Base-by-base conservation (phyloP, 148 eudicot species). In the Rheum nobile region DNA sequence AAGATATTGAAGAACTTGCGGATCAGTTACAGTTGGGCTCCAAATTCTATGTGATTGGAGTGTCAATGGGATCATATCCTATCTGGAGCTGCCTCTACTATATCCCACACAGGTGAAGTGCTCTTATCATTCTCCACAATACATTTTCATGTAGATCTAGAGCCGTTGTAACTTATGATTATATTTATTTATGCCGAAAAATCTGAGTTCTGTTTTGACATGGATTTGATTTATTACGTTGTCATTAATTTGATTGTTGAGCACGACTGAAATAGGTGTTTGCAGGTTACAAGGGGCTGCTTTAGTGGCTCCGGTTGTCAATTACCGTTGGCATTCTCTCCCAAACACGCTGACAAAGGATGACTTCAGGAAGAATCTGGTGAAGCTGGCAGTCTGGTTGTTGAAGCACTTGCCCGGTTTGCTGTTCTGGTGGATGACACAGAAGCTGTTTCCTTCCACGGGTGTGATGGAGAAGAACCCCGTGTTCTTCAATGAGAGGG, bases 251-350 rank as follows among this genome's bases (percentile, higher is more conserved):
- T 50, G 57, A 50, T 50, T 50, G 8, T n/a, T 50, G 26, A 50
- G 14, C 57, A 50, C 57, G 26, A 50, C 57, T 50, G 57, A 50
- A 50, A 50, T 50, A 50, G 57, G 57, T 50, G 5, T 21, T 19
- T 50, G 57, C 75, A 80, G 81, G 82, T 75, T 82, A 31, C 77
- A 77, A 3, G 85, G 85, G 19, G 82, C 38, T 42, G 75, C 82
- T 28, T 74, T 82, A 8, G 80, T 72, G 44, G 82, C 72, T 38
- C 85, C 85, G 52, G 72, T 77, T 5, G 16, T 79, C 71, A 82
- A 82, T 52, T 80, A 74, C 74, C 75, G 85, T 79, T 82, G 85
- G 85, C 85, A 82, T 31, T 74, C 80, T 47, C 77, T 77, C 47
- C 81, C 85, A 54, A 57, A 75, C 11, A 72, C 69, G 7, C 17